Evolutionary conservation across 345 rosid species (phyloP).

Genomic region (Jatropha curcas): DNA sequence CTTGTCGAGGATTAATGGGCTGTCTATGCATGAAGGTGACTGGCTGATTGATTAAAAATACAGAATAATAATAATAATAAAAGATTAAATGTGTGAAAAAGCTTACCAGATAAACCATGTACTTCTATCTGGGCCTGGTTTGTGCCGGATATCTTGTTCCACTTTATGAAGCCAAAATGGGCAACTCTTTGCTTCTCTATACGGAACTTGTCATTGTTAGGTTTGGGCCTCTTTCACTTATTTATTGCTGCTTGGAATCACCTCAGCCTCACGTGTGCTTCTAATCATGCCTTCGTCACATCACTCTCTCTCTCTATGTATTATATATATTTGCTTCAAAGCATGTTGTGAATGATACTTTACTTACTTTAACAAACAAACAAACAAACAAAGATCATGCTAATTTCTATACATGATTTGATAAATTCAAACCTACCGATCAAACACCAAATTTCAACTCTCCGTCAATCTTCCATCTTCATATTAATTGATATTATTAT

Average conservation of each 20-base stretch:
- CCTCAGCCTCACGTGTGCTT: conserved; percentile 25
- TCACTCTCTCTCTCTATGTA: too few species aligned
- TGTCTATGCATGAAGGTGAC: not conserved
- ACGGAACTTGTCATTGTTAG: conserved; percentile 13
- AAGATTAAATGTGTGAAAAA: not conserved
- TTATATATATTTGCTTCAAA: too few species aligned
- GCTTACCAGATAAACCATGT: not conserved
- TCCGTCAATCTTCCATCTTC: too few species aligned
- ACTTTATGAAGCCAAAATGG: conserved; percentile 28
- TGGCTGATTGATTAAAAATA: not conserved
- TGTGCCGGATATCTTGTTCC: conserved; percentile 41
- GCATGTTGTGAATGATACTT: not conserved
- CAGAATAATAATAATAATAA: too few species aligned
- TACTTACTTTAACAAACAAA: not conserved
- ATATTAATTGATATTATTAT: too few species aligned
- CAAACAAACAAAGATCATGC: too few species aligned
- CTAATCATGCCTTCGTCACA: too few species aligned
- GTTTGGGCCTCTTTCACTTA: conserved; percentile 22
- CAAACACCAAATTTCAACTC: too few species aligned
- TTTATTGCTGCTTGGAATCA: not conserved
- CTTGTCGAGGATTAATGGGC: not conserved
- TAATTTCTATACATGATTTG: too few species aligned
- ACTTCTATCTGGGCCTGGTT: conserved; percentile 5
- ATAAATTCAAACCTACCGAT: too few species aligned
- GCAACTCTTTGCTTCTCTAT: conserved; percentile 1